Percentiles rank a stretch among this genome's conserved stretches.
These are phyloP conservation scores for Claviceps humidiphila DNA, from an alignment of 2,329 filamentous ascomycete genomes.

Conservation along the genomic window DNA sequence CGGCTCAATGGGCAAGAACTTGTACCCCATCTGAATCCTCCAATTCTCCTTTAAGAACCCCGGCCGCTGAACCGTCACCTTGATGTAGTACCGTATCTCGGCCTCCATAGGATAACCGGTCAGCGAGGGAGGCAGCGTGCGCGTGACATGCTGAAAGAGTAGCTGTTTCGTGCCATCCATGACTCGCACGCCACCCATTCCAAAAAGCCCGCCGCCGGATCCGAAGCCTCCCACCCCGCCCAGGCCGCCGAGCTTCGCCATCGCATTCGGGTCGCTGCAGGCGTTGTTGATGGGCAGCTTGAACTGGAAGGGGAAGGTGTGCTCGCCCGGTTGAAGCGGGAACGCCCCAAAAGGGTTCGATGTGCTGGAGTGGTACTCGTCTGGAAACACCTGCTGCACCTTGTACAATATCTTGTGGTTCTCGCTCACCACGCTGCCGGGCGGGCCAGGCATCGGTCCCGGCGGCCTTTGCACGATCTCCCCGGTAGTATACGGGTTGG, in stretches of 20 bases:
- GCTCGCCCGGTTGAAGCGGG: constrained; percentile 53
- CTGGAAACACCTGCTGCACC: constrained; percentile 59
- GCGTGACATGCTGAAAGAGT: constrained; percentile 59
- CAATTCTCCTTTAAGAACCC: constrained; percentile 86
- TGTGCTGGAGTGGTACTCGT: constrained; percentile 29
- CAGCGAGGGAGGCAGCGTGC: constrained; percentile 77
- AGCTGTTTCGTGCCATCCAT: constrained; percentile 52
- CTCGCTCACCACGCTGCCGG: constrained; percentile 36
- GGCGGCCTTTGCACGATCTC: constrained; percentile 21
- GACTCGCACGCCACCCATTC: constrained; percentile 39
- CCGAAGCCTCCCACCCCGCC: constrained; percentile 39
- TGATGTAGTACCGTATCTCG: constrained; percentile 88
- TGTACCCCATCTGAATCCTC: constrained; percentile 55
- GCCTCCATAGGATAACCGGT: constrained; percentile 78
- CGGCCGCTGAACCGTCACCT: constrained; percentile 85
- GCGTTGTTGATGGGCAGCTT: constrained; percentile 67
- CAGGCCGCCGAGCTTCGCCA: constrained; percentile 40
- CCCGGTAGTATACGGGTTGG: constrained; percentile 28
- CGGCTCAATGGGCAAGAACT: constrained; percentile 86
- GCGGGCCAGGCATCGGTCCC: constrained; percentile 18
- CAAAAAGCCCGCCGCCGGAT: constrained; percentile 30
- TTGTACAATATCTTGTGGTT: constrained; percentile 66
- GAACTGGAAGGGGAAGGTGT: constrained; percentile 68
- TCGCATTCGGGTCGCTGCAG: constrained; percentile 42
- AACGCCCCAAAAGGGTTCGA: constrained; percentile 34